Evolutionary conservation across 2,329 filamentous ascomycete species (phyloP).

Genomic region (Lachnellula suecica): DNA sequence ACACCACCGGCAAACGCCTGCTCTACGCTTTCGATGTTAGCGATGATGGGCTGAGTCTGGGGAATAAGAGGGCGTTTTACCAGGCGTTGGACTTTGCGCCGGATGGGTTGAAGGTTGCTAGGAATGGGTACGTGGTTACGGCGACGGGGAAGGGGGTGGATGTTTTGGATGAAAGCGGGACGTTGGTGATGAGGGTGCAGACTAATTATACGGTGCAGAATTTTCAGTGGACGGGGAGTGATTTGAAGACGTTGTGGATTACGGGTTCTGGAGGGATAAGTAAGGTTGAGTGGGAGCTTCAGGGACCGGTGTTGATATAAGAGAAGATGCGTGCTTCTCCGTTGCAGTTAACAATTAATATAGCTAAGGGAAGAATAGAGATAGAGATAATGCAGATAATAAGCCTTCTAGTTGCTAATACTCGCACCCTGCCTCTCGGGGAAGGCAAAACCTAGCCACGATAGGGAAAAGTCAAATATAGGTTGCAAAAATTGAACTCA

Average conservation of each 20-base stretch:
- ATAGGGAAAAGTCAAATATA: too few species aligned
- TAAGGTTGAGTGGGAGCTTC: conserved; percentile 29
- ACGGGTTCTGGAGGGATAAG: conserved; percentile 38
- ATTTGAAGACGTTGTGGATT: conserved; percentile 39
- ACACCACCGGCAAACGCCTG: conserved; percentile 32
- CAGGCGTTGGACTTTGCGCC: conserved; percentile 37
- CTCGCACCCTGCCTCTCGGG: too few species aligned
- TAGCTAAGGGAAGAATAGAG: too few species aligned
- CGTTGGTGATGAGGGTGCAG: conserved; percentile 38
- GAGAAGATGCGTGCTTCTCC: too few species aligned
- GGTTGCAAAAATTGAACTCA: too few species aligned
- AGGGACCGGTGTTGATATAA: background rate
- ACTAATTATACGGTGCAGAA: conserved; percentile 43
- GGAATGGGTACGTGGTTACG: conserved; percentile 39
- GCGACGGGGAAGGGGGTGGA: conserved; percentile 39
- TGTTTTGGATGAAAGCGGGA: conserved; percentile 37
- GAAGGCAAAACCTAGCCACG: too few species aligned
- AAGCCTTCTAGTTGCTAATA: too few species aligned
- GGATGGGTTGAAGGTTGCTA: conserved; percentile 41
- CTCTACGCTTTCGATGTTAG: conserved; percentile 40
- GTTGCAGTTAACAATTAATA: too few species aligned
- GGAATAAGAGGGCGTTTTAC: conserved; percentile 39
- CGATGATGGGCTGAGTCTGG: conserved; percentile 32
- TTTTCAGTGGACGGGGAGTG: conserved; percentile 39
- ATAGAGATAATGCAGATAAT: too few species aligned